Evolutionary conservation across 805 yeast genomes (phyloP).

Genomic region (Kodamaea nitidulidarum): DNA sequence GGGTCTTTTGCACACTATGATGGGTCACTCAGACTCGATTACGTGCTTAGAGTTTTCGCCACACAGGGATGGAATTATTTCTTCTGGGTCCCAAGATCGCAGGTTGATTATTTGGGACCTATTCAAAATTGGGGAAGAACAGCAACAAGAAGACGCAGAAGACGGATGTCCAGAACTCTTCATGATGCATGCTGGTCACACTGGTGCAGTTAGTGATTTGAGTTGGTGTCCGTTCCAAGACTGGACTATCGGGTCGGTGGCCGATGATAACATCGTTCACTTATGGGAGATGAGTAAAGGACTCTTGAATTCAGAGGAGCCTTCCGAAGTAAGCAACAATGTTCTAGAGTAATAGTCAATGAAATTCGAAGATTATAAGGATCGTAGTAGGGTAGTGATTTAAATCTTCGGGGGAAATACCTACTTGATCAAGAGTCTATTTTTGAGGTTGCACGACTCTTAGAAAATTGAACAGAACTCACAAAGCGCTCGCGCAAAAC

Average conservation of each 20-base stretch:
- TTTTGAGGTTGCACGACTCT: slow-evolving; percentile 1
- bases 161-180: slow-evolving; percentile 87
- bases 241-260: slow-evolving; percentile 70
- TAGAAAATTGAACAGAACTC: neutral
- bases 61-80: slow-evolving; percentile 68
- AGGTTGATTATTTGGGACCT: slow-evolving; percentile 81
- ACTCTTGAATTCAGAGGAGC: slow-evolving; percentile 20
- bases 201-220: slow-evolving; percentile 70
- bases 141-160: slow-evolving; percentile 80
- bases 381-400: no score
- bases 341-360: slow-evolving; percentile 30
- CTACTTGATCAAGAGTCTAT: no score
- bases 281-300: slow-evolving; percentile 47
- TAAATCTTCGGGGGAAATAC: no score
- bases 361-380: no score
- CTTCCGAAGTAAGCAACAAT: slow-evolving; percentile 12
- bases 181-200: slow-evolving; percentile 93
- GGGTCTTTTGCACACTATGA: slow-evolving; percentile 60
- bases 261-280: slow-evolving; percentile 59
- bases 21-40: slow-evolving; percentile 74
- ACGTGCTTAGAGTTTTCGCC: slow-evolving; percentile 78
- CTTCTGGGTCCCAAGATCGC: slow-evolving; percentile 74
- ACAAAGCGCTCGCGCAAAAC: neutral
- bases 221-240: slow-evolving; percentile 66
- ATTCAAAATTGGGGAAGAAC: slow-evolving; percentile 76